phyloP scores from a whole-genome alignment of 129 eudicot genomes.

The Sambucus nigra region DNA sequence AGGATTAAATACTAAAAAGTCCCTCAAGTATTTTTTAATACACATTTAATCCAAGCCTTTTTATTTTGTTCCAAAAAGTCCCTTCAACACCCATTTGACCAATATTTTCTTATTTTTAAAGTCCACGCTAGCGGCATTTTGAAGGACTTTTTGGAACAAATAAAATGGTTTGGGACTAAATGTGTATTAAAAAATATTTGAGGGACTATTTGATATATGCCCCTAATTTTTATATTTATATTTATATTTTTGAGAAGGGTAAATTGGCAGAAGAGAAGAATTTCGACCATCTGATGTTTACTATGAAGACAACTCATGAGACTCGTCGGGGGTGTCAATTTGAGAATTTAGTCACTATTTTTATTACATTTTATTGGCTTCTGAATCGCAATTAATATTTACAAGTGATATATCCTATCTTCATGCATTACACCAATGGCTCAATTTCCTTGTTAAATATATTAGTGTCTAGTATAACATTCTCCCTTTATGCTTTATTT shows the following conservation, averaged over 20 bases:
- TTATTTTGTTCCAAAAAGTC: no score
- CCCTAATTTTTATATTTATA: not conserved
- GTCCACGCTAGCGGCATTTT: not conserved
- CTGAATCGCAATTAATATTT: not conserved
- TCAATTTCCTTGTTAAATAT: not conserved
- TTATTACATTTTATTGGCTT: not conserved
- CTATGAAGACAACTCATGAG: not conserved
- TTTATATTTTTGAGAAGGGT: not conserved
- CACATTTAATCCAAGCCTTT: no score
- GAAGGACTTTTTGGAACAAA: no score
- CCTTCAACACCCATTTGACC: no score
- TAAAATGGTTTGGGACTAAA: no score
- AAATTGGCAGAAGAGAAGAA: not conserved
- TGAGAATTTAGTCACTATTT: not conserved
- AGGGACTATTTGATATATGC: no score
- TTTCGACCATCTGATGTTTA: not conserved
- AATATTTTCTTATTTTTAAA: no score
- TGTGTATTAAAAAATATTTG: no score
- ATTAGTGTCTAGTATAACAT: not conserved
- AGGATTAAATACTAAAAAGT: no score
- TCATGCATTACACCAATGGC: not conserved
- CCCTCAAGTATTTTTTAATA: no score
- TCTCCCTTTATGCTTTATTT: slow-evolving; percentile 5
- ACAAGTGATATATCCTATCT: no score
- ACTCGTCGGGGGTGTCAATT: not conserved